phyloP scores from a whole-genome alignment of 2,329 filamentous ascomycete species.

The Cladophialophora chaetospira region DNA sequence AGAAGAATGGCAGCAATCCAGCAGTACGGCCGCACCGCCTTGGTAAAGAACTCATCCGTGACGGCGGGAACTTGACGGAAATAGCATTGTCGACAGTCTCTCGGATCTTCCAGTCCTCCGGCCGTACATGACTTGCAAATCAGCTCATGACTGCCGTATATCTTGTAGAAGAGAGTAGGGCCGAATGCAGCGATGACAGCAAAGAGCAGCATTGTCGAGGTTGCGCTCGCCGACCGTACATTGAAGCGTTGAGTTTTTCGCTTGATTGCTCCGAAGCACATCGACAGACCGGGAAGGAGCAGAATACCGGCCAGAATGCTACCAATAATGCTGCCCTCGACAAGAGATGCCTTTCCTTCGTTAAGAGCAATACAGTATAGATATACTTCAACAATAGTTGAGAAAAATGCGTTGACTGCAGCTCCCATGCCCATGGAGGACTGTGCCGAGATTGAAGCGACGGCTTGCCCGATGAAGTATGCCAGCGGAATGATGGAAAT shows the following conservation, averaged over 20 bases:
- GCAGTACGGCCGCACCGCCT: slow-evolving; percentile 90
- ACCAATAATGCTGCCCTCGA: slow-evolving; percentile 95
- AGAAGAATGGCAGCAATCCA: slow-evolving; percentile 83
- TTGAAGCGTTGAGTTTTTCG: slow-evolving; percentile 99
- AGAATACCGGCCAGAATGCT: slow-evolving; percentile 97
- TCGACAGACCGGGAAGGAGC: slow-evolving; percentile 90
- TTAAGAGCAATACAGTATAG: slow-evolving; percentile 92
- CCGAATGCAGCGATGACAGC: slow-evolving; percentile 94
- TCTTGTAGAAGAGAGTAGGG: slow-evolving; percentile 96
- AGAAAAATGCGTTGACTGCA: slow-evolving; percentile 97
- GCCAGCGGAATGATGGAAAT: slow-evolving; percentile 94
- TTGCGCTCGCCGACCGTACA: slow-evolving; percentile 91
- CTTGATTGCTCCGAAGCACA: slow-evolving; percentile 98
- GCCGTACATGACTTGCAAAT: slow-evolving; percentile 71
- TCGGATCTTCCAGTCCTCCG: slow-evolving; percentile 53
- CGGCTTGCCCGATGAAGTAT: slow-evolving; percentile 98
- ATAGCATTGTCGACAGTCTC: slow-evolving; percentile 88
- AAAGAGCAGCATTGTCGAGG: slow-evolving; percentile 96
- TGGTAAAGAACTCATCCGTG: slow-evolving; percentile 82
- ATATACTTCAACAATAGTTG: slow-evolving; percentile 95
- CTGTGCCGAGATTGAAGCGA: slow-evolving; percentile 96
- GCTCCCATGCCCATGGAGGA: slow-evolving; percentile 98
- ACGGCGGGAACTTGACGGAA: slow-evolving; percentile 85
- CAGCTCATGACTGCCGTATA: slow-evolving; percentile 95
- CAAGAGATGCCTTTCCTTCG: slow-evolving; percentile 87